Evolutionary conservation across 331 rosid species (phyloP).

Genomic region (Stylosanthes scabra): DNA sequence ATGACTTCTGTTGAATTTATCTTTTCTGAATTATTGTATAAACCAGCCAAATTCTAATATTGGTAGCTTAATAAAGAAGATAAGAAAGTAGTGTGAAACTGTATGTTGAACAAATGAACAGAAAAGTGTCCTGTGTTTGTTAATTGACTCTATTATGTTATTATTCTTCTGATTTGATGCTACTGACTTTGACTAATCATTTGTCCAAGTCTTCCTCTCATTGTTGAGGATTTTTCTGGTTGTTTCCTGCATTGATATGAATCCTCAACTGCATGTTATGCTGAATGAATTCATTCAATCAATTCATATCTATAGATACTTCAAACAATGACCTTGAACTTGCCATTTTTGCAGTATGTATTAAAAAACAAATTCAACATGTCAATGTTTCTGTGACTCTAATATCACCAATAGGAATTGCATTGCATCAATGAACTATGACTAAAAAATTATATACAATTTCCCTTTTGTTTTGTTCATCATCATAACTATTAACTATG

Average conservation of each 20-base stretch:
- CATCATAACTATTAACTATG: slow-evolving; percentile 2
- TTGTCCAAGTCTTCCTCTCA: background rate
- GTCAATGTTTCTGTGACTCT: slow-evolving; percentile 2
- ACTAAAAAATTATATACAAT: slow-evolving; percentile 43
- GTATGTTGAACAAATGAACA: no score
- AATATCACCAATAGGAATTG: background rate
- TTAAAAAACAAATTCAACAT: slow-evolving; percentile 17
- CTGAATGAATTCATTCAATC: background rate
- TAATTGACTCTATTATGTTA: no score
- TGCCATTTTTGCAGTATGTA: background rate
- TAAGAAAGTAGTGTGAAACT: background rate
- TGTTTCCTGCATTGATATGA: no score
- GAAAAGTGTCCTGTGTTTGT: no score
- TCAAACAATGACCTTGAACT: slow-evolving; percentile 17
- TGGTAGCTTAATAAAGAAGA: background rate
- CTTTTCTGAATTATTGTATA: background rate
- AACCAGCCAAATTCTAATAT: background rate
- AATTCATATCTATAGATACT: background rate
- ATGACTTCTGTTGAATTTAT: no score
- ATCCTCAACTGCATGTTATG: background rate
- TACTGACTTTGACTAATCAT: background rate
- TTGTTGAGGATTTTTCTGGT: background rate
- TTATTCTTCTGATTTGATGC: background rate
- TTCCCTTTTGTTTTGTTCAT: slow-evolving; percentile 4
- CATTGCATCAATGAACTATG: slow-evolving; percentile 31